These are phyloP conservation scores for Myriosclerotinia scirpicola DNA, from an alignment of 2,329 filamentous ascomycete species.

Conservation along the genomic window DNA sequence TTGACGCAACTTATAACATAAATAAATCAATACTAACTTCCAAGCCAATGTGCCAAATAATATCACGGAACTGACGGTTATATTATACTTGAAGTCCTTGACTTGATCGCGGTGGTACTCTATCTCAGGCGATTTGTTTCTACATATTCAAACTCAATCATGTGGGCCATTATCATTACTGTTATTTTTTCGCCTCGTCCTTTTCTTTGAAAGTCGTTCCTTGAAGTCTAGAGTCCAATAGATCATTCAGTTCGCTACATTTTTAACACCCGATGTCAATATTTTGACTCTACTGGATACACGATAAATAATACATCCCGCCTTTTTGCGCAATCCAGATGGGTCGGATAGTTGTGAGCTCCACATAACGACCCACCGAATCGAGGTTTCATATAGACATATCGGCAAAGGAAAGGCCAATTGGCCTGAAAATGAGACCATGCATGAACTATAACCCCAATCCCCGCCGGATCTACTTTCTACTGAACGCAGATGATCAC, in stretches of 20 bases:
- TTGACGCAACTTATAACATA: neutral
- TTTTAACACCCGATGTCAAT: too few relatives aligned
- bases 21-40: neutral
- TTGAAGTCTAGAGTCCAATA: neutral
- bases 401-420: neutral
- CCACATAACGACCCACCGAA: neutral
- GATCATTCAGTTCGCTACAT: neutral
- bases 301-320: neutral
- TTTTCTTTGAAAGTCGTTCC: neutral
- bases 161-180: neutral
- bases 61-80: neutral
- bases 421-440: too few relatives aligned
- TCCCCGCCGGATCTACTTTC: too few relatives aligned
- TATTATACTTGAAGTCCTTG: neutral
- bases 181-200: neutral
- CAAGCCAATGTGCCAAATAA: neutral
- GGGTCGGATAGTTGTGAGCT: neutral
- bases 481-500: neutral
- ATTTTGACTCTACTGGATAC: too few relatives aligned
- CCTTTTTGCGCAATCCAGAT: neutral
- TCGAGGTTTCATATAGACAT: neutral
- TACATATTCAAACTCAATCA: neutral
- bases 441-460: too few relatives aligned
- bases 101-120: neutral
- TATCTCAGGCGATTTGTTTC: neutral